Evolutionary conservation across 2,329 filamentous ascomycete genomes (phyloP), one percentile per base, ranked within the genome.

Genomic region (Passalora sequoiae): DNA sequence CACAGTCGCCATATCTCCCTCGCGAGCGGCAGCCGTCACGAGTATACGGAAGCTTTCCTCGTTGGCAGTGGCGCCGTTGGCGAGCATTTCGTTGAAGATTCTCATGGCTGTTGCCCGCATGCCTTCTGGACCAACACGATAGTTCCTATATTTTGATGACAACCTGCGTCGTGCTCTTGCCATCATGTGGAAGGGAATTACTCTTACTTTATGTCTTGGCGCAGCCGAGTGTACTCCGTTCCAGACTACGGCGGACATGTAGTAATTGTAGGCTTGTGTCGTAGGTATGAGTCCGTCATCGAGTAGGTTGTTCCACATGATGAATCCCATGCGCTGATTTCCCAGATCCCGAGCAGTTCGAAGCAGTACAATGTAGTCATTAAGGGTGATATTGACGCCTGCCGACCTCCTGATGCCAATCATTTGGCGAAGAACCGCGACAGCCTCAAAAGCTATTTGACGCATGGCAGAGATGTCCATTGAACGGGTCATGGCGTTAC

Each of bases 311-410:
- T 61, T 47, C 76, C 77, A 81, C 10, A 75, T 51, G 1, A 59
- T 53, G 7, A 65, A 59, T 4, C 74, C 74, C 49, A 72, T 60
- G 2, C 51, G 44, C 1, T 51, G 60, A 58, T 74, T 64, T 2
- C 72, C 74, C 44, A 73, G 68, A 6, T 68, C 66, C 16, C 69
- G 65, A 17, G 76, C 73, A 53, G 70, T 73, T 41, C 69, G 65
- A n/a, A 81, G 63, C 3, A 80, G 64, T 46, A 75, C 68, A 2
- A 63, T 70, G 58, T 76, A 78, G 42, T 80, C 74, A 1, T 63
- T 59, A 10, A 74, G 56, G 3, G 65, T 66, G 3, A 77, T 53
- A 1, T 31, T 30, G 9, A 65, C 53, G 2, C 67, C 68, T 6
- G 58, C 60, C 6, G 54, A 52, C 10, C 61, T 60, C 33, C 74